These are phyloP conservation scores for Whalleya microplaca DNA, from an alignment of 2,329 filamentous ascomycete genomes.

Conservation along the genomic window DNA sequence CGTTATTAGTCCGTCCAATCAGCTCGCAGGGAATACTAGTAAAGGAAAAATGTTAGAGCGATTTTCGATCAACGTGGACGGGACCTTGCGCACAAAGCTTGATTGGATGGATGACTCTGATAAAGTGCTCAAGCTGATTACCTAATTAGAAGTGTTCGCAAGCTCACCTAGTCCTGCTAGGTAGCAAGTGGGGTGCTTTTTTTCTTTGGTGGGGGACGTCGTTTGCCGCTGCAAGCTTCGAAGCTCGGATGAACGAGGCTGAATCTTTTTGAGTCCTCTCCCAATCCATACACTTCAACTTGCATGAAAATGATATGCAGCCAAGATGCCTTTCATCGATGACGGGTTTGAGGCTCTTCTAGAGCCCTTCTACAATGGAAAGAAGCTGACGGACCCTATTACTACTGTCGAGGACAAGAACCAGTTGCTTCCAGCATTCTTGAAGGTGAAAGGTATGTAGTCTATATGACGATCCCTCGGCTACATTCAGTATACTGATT, in stretches of 20 bases:
- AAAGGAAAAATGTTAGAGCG: too few species aligned
- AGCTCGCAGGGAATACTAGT: too few species aligned
- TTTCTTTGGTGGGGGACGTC: constrained; percentile 28
- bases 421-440: constrained; percentile 94
- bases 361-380: constrained; percentile 70
- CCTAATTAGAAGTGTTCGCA: too few species aligned
- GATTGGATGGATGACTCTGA: too few species aligned
- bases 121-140: too few species aligned
- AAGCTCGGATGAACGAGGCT: constrained; percentile 5
- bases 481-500: constrained; percentile 29
- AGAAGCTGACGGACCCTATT: constrained; percentile 67
- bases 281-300: not conserved
- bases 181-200: constrained; percentile 5
- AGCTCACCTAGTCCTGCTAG: too few species aligned
- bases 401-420: constrained; percentile 83
- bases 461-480: constrained; percentile 8
- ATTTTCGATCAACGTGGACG: too few species aligned
- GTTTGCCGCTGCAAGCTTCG: constrained; percentile 8
- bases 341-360: constrained; percentile 69
- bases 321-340: constrained; percentile 58
- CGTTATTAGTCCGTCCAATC: too few species aligned
- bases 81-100: too few species aligned
- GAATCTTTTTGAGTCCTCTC: constrained; percentile 15
- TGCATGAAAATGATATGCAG: constrained; percentile 12
- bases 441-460: constrained; percentile 83